phyloP scores from a whole-genome alignment of 1,284 basidiomycete genomes.

The Cryptococcus amylolentus region DNA sequence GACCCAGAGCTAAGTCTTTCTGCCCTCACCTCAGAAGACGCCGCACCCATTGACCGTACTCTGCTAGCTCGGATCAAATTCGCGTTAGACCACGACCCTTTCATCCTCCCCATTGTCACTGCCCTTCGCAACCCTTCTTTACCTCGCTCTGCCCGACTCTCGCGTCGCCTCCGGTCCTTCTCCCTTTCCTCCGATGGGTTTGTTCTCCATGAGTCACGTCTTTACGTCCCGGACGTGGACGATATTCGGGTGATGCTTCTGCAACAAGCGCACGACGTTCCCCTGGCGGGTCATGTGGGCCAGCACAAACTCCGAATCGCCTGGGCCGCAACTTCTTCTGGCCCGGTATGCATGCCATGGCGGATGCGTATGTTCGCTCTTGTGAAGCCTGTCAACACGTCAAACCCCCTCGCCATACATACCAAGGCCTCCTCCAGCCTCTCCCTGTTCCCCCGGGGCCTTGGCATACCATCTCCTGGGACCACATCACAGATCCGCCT shows the following conservation, averaged over 20 bases:
- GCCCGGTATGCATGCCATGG: neutral
- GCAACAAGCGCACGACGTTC: neutral
- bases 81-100: neutral
- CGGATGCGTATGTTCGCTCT: neutral
- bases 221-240: neutral
- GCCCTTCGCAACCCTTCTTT: no score
- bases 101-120: no score
- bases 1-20: no score
- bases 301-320: neutral
- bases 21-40: no score
- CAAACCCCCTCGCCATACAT: neutral
- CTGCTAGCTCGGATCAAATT: no score
- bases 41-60: no score
- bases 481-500: no score
- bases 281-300: neutral
- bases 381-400: neutral
- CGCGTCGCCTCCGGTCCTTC: no score
- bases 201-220: neutral
- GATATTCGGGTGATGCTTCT: neutral
- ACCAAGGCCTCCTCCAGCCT: conserved; percentile 45
- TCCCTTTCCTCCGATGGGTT: neutral
- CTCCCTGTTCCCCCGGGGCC: conserved; percentile 48
- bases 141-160: no score
- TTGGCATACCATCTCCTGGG: conserved; percentile 26
- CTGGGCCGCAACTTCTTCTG: neutral